phyloP scores from a whole-genome alignment of 306 rosid genomes.

The Cajanus cajan region DNA sequence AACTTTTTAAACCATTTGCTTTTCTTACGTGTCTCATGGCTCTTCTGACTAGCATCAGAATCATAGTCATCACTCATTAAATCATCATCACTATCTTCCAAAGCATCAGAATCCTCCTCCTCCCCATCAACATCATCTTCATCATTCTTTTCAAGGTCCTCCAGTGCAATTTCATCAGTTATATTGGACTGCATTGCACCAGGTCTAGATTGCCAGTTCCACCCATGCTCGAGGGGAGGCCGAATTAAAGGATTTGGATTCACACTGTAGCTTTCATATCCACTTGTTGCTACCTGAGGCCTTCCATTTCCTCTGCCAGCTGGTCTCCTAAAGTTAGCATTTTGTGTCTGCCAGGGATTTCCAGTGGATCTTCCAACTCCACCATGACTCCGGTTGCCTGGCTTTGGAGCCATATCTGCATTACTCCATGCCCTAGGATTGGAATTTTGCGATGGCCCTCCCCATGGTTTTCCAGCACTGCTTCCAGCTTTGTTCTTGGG shows the following conservation, averaged over 20 bases:
- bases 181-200: conserved; percentile 37
- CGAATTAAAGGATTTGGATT: conserved; percentile 40
- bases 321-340: conserved; percentile 43
- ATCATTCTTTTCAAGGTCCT: conserved; percentile 31
- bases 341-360: conserved; percentile 40
- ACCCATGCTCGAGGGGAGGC: conserved; percentile 77
- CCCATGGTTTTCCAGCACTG: conserved; percentile 54
- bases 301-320: conserved; percentile 58
- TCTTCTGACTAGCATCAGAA: conserved; percentile 67
- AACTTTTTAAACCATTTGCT: conserved; percentile 57
- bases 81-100: conserved; percentile 69
- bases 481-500: conserved; percentile 72
- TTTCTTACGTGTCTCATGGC: conserved; percentile 65
- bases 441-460: conserved; percentile 33
- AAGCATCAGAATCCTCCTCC: conserved; percentile 41
- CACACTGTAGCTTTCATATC: conserved; percentile 31
- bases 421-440: conserved; percentile 48
- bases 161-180: conserved; percentile 27
- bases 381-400: conserved; percentile 28
- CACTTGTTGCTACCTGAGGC: conserved; percentile 33
- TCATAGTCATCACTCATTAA: conserved; percentile 64
- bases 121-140: conserved; percentile 26
- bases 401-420: conserved; percentile 38
- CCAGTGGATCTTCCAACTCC: conserved; percentile 53
- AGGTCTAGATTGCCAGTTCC: conserved; percentile 74